Conservation (phyloP, 2,329 filamentous ascomycete species). For the Cladophialophora chaetospira region DNA sequence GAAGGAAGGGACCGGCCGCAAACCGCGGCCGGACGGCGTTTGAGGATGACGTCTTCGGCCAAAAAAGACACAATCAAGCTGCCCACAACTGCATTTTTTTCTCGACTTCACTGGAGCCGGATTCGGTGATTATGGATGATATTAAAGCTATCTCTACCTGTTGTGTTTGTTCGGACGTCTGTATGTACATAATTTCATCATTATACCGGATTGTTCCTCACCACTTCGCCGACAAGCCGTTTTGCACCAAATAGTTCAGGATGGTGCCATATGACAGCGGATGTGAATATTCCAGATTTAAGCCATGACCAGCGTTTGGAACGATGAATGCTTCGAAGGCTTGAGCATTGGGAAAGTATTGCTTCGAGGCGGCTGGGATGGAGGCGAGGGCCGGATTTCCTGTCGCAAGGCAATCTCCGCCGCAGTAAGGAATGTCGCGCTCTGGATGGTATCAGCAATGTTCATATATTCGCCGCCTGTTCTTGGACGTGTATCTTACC, state of each 20-base stretch:
- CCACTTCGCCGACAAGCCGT: background rate
- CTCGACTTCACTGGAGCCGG: too few relatives aligned
- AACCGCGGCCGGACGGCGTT: too few relatives aligned
- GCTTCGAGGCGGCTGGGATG: constrained; percentile 48
- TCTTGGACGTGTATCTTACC: background rate
- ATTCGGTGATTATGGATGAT: too few relatives aligned
- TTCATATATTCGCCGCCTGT: background rate
- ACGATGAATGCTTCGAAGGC: constrained; percentile 58
- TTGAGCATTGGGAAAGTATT: constrained; percentile 48
- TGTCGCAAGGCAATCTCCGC: constrained; percentile 39
- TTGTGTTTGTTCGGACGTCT: too few relatives aligned
- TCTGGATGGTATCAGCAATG: constrained; percentile 19
- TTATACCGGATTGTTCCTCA: too few relatives aligned
- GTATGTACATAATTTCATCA: too few relatives aligned
- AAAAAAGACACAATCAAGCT: too few relatives aligned
- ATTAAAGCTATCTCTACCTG: too few relatives aligned
- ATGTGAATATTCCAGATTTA: constrained; percentile 52
- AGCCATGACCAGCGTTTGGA: constrained; percentile 52
- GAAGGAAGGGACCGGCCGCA: too few relatives aligned
- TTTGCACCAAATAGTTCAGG: background rate
- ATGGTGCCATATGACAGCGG: background rate
- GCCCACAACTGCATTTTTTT: too few relatives aligned
- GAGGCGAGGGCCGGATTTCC: constrained; percentile 33
- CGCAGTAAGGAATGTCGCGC: constrained; percentile 39
- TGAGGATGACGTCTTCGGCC: too few relatives aligned